Evolutionary conservation across 2,329 filamentous ascomycete species (phyloP).

Genomic region (Chaetomium strumarium): DNA sequence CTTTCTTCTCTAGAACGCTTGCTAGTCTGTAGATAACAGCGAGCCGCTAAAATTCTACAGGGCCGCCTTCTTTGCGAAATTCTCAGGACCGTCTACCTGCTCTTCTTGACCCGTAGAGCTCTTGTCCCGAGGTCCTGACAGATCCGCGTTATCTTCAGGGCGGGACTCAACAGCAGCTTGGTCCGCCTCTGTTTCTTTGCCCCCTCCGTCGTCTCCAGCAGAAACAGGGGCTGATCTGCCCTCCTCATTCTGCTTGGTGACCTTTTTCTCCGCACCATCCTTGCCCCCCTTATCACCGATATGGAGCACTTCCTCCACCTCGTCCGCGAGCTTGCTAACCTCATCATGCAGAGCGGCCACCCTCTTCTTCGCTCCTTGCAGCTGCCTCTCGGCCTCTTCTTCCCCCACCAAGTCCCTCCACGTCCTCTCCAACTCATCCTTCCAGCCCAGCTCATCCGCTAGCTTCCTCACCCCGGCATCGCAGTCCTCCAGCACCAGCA

Average conservation of each 20-base stretch:
- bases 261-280: neutral
- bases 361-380: constrained; percentile 31
- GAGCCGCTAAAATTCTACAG: neutral
- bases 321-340: constrained; percentile 32
- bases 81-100: neutral
- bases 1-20: neutral
- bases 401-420: constrained; percentile 67
- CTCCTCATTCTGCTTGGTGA: neutral
- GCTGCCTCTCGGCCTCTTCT: constrained; percentile 47
- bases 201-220: neutral
- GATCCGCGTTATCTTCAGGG: neutral
- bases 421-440: constrained; percentile 68
- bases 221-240: neutral
- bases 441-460: constrained; percentile 77
- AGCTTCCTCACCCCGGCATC: constrained; percentile 75
- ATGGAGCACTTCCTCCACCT: constrained; percentile 27
- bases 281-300: constrained; percentile 15
- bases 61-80: neutral
- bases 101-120: neutral
- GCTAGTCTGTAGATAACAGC: too few relatives aligned
- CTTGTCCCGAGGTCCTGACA: neutral
- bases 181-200: neutral
- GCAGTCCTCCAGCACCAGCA: constrained; percentile 75
- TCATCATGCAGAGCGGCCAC: constrained; percentile 38
- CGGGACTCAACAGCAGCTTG: neutral